Evolutionary conservation across 2,329 filamentous ascomycete genomes (phyloP), one percentile per base, ranked within the genome.

Genomic region (Epichloe amarillans): DNA sequence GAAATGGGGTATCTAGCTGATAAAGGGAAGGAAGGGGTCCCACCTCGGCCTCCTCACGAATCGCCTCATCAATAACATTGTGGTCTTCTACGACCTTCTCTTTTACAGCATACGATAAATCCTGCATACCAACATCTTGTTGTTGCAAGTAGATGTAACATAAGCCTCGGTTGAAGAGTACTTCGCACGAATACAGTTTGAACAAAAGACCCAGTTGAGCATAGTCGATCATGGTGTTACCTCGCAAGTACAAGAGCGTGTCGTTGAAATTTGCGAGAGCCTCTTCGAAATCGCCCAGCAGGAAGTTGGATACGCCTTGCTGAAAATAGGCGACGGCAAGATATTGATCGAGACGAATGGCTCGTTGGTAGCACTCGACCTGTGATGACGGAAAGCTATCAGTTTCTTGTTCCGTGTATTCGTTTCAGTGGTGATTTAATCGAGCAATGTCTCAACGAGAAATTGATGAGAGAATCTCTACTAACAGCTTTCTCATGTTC

Each of bases 201-300:
- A 97, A 98, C 53, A 94, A 85, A 43, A 98, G 78, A 19, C 93
- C 93, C 46, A 98, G 70, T 67, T 98, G 93, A 54, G 95, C 88
- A 67, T 98, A 98, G 69, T 98, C 90, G 69, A 98, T 98, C 71
- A 93, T 88, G 51, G 88, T 90, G 72, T 98, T 97, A 55, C 93
- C 93, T 62, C 93, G 82, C 44, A 98, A 78, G 68, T 97, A 97
- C 41, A 96, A 73, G 40, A 98, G 75, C 0, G 93, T 96, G 64
- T 98, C 93, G 72, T 98, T 98, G 77, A 98, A 98, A 70, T 97
- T 97, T 58, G 90, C 90, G 54, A 97, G 75, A 17, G 93, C 93
- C 68, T 97, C 93, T 66, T 97, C 90, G 60, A 97, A 97, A 65
- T 98, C 93, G 53, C 91, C 91, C 50, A 97, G 80, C 47, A 98